Base-by-base conservation (phyloP, 2,329 filamentous ascomycete species). In the Dactylellina drechsleri region DNA sequence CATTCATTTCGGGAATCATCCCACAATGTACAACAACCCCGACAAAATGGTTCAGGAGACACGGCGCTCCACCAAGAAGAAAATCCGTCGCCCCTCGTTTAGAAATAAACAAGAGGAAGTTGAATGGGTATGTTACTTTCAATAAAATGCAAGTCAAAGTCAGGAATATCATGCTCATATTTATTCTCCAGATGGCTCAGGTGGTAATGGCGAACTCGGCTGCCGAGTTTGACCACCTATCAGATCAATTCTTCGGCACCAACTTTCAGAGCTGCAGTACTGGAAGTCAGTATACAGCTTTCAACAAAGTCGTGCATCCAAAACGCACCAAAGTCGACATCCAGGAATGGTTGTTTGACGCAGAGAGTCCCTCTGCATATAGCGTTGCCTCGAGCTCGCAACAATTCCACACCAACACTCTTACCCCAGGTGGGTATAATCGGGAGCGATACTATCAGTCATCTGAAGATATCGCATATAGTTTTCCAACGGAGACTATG, bases 301-400 rank as follows among this genome's bases (percentile, higher is more conserved):
- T 61, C 47, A 66, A 64, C 15, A 18, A 61, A 28, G 53, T 73
- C 20, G 4, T 73, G n/a, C 53, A 73, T 8, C 67, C 67, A 13
- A n/a, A 49, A 36, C 4, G 18, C 5, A 16, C 59, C 20, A 62
- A 66, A 15, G 18, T n/a, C 18, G 45, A 47, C 5, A 31, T 65
- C 13, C 5, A n/a, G 5, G 47, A 57, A 3, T 73, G 67, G 67
- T 20, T 73, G 4, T 41, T 10, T 6, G 20, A 41, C 23, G n/a
- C 7, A n/a, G 50, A 60, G 16, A 15, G 43, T 0, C 60, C 67
- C 0, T 36, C 2, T 10, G 6, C 31, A 1, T 47, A 26, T 20
- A 41, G 28, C 6, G 23, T 16, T n/a, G 53, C 56, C 7, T 47
- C 49, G 16, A 61, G 57, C 28, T 61, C 56, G 26, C 68, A 73